phyloP scores from a whole-genome alignment of 2,329 filamentous ascomycete species.

The Aotearoamyces nothofagi region DNA sequence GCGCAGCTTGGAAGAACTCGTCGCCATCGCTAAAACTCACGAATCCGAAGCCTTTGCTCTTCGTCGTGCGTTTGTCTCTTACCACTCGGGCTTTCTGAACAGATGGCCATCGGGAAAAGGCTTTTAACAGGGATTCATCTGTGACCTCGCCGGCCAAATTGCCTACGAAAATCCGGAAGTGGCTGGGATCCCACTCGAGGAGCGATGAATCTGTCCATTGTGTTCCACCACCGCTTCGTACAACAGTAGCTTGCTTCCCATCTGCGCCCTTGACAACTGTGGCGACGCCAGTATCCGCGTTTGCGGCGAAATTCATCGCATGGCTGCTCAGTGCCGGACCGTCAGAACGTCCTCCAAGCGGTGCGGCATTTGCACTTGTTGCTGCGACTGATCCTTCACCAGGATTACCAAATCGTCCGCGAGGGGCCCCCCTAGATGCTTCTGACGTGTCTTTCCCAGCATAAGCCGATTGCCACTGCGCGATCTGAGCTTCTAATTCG shows the following conservation, averaged over 20 bases:
- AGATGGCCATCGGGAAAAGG: constrained; percentile 76
- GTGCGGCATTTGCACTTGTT: constrained; percentile 28
- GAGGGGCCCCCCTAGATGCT: constrained; percentile 14
- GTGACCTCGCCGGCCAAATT: constrained; percentile 96
- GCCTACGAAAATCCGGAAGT: constrained; percentile 89
- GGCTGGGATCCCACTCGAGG: constrained; percentile 89
- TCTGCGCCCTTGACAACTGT: constrained; percentile 25
- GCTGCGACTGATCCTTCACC: constrained; percentile 27
- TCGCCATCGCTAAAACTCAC: constrained; percentile 92
- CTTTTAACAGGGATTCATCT: constrained; percentile 87
- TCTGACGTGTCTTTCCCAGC: constrained; percentile 41
- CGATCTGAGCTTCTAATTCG: constrained; percentile 81
- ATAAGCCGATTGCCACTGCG: constrained; percentile 90
- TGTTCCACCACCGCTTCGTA: constrained; percentile 78
- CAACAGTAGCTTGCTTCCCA: constrained; percentile 70
- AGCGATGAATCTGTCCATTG: constrained; percentile 81
- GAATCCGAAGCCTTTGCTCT: constrained; percentile 93
- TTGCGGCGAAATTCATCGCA: constrained; percentile 24
- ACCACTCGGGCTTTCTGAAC: constrained; percentile 89
- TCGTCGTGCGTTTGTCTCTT: constrained; percentile 88
- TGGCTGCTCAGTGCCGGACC: constrained; percentile 1
- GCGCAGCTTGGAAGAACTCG: constrained; percentile 89
- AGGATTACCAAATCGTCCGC: constrained; percentile 18
- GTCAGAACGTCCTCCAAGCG: constrained; percentile 19
- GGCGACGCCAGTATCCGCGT: constrained; percentile 28